Evolutionary conservation across 2,329 filamentous ascomycete genomes (phyloP).

Genomic region (Pyricularia grisea): DNA sequence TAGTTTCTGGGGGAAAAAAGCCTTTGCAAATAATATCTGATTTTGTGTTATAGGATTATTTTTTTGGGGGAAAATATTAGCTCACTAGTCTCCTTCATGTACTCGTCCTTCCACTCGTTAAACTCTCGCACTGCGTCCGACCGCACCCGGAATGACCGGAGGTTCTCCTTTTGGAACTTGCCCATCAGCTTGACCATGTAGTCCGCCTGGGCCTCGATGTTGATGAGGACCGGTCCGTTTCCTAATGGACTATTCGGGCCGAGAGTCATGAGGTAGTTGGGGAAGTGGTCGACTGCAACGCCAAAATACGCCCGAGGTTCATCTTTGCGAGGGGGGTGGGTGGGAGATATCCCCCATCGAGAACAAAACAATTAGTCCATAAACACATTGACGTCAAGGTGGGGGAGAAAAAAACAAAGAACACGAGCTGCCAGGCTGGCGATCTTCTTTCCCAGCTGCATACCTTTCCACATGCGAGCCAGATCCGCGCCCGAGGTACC

Average conservation of each 20-base stretch:
- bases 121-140: conserved; percentile 14
- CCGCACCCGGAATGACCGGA: conserved; percentile 8
- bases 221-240: conserved; percentile 11
- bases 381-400: too few relatives aligned
- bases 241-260: conserved; percentile 10
- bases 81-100: conserved; percentile 18
- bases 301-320: conserved; percentile 10
- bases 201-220: conserved; percentile 11
- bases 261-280: conserved; percentile 12
- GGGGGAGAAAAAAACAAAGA: too few relatives aligned
- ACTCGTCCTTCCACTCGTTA: conserved; percentile 18
- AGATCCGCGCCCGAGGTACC: conserved; percentile 9
- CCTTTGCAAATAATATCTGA: conserved; percentile 7
- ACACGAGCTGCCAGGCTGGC: too few relatives aligned
- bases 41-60: too few relatives aligned
- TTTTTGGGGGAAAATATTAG: neutral
- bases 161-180: conserved; percentile 36
- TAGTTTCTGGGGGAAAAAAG: conserved; percentile 21
- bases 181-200: conserved; percentile 34
- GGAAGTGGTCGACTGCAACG: conserved; percentile 9
- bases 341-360: too few relatives aligned
- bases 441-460: neutral
- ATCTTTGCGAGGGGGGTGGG: neutral
- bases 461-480: conserved; percentile 11
- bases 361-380: neutral